Percentiles rank a stretch among this genome's conserved stretches.
Conservation (phyloP, 2,329 filamentous ascomycete species). For the Colletotrichum neosansevieriae region DNA sequence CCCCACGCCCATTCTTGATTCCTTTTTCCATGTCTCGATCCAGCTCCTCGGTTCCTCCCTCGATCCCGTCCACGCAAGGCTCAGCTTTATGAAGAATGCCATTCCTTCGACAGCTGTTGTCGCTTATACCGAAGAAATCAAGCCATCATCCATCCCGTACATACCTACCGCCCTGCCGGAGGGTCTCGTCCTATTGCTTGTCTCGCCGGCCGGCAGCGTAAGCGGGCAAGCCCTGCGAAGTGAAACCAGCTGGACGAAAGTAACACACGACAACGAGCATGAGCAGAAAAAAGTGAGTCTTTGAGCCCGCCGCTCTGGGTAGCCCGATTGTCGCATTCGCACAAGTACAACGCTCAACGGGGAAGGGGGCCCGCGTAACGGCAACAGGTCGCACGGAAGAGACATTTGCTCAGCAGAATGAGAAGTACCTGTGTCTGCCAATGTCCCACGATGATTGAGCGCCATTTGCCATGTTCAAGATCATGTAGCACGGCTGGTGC, state of each 20-base stretch:
- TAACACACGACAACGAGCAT: not conserved
- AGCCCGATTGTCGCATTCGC: not conserved
- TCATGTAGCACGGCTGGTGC: conserved; percentile 6
- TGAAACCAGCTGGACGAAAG: not conserved
- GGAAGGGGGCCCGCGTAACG: conserved; percentile 17
- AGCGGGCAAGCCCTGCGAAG: not conserved
- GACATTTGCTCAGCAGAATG: too few species aligned
- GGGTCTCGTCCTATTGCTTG: not conserved
- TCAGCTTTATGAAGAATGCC: not conserved
- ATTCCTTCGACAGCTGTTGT: not conserved
- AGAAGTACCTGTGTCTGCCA: not conserved
- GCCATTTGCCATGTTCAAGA: conserved; percentile 16
- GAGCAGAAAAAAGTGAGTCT: not conserved
- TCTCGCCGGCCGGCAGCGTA: conserved; percentile 7
- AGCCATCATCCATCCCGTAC: not conserved
- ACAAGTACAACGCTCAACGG: not conserved
- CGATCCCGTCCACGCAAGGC: conserved; percentile 1
- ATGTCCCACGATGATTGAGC: conserved; percentile 19
- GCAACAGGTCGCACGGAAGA: too few species aligned
- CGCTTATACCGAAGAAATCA: not conserved
- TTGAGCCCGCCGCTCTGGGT: conserved; percentile 1
- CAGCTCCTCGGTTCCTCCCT: conserved; percentile 19
- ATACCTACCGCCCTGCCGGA: conserved; percentile 16
- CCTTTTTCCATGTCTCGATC: conserved; percentile 23
- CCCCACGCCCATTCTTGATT: not conserved